A percentile compares a stretch with the other conserved stretches of the same genome.
These are phyloP conservation scores for Curvularia lunata DNA, from an alignment of 2,329 filamentous ascomycete genomes.

Conservation along the genomic window DNA sequence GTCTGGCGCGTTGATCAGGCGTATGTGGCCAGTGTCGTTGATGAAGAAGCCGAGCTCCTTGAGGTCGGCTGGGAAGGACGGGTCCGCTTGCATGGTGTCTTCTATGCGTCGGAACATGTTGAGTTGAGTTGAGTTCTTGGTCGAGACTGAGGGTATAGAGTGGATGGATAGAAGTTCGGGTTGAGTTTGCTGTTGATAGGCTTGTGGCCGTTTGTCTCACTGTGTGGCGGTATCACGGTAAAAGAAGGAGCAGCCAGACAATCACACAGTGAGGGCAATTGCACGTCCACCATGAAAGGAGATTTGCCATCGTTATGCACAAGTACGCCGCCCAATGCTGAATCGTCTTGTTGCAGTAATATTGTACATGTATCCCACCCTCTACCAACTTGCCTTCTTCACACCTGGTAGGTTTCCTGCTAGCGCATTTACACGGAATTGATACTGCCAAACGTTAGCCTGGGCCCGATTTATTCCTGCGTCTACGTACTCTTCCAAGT, in stretches of 20 bases:
- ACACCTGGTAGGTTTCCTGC: constrained; percentile 88
- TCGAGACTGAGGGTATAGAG: not conserved
- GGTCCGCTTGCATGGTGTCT: constrained; percentile 70
- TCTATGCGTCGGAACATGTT: constrained; percentile 78
- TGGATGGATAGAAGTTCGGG: constrained; percentile 1
- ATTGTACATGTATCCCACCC: constrained; percentile 19
- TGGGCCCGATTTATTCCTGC: not conserved
- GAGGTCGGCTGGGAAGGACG: constrained; percentile 69
- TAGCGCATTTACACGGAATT: constrained; percentile 89
- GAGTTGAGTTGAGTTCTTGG: not conserved
- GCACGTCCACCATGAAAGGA: not conserved
- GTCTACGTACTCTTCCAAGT: constrained; percentile 76
- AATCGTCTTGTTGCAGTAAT: constrained; percentile 15
- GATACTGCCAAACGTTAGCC: constrained; percentile 68
- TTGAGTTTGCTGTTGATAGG: constrained; percentile 1
- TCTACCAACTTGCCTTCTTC: constrained; percentile 93
- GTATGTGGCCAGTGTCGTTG: constrained; percentile 76
- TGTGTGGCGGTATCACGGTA: constrained; percentile 18
- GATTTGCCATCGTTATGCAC: constrained; percentile 21
- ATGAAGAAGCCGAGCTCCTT: constrained; percentile 79
- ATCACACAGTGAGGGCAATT: not conserved
- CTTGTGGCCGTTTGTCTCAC: constrained; percentile 18
- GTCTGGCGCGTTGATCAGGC: constrained; percentile 70
- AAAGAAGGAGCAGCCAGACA: constrained; percentile 10
- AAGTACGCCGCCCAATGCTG: constrained; percentile 43